Base-by-base conservation (phyloP, 371 early-diverging fungal species). In the Funneliformis caledonium region DNA sequence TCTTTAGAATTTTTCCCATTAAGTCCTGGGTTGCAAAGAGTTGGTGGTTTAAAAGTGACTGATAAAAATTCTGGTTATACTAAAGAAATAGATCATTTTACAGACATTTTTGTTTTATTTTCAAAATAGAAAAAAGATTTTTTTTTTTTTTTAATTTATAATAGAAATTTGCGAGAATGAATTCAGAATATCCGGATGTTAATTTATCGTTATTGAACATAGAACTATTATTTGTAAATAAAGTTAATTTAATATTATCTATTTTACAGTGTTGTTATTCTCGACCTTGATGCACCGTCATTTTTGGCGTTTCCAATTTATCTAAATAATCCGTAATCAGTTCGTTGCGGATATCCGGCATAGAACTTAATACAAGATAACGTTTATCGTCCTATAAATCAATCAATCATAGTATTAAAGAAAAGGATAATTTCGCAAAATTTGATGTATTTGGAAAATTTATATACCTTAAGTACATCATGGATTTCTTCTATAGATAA, bases 1-100 rank as follows among this genome's bases (percentile, higher is more conserved):
- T 84, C 86, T 5, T 80, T 98, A 45, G 90, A 94, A 75, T 96
- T 95, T 83, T 92, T 96, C 81, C 93, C 98, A 12, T 83, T 97
- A 76, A 89, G 92, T 45, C 89, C 95, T 19, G 98, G 98, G 1
- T 87, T 95, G 70, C 96, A 96, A 83, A 91, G 94, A 80, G 87
- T 97, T 72, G 94, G 94, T 5, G 96, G 96, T 0, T 84, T 97
- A 81, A 87, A 87, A 80, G 85, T 97, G 7, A 85, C 83, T 47
- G 94, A 94, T 83, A 81, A 87, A 31, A 75, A 91, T 19, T 88
- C 90, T 42, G 94, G 93, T 4, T 91, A 91, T 85, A 88, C 90
- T 19, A 89, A 92, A 67, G 94, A 93, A 43, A 83, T 95, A 33
- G 93, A 91, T 76, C 90, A 93, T 83, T 77, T 93, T 59, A 90